Conservation (phyloP, 257 asterid species). For the Capsicum chinense region DNA sequence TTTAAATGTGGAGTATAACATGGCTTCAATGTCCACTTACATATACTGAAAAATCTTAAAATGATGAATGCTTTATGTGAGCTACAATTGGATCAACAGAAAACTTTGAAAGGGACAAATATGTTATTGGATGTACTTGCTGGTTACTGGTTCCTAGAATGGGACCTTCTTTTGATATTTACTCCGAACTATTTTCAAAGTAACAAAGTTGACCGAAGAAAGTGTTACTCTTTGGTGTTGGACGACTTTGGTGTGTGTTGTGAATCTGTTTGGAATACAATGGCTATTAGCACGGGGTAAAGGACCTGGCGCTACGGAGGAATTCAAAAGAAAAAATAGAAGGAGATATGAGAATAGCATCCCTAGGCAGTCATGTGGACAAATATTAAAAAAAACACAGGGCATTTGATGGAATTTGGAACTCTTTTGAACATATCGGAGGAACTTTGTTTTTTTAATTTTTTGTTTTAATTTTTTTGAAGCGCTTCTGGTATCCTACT, state of each 20-base stretch:
- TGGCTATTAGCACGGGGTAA: neutral
- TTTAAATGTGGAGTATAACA: neutral
- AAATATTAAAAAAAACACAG: neutral
- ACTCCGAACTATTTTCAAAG: neutral
- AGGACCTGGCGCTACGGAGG: neutral
- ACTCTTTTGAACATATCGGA: neutral
- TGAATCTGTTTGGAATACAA: constrained; percentile 6
- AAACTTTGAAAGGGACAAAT: neutral
- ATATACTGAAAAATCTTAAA: neutral
- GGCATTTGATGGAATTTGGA: neutral
- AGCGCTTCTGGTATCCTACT: neutral
- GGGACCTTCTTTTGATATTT: neutral
- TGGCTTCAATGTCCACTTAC: neutral
- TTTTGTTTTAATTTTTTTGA: neutral
- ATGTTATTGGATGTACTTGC: neutral
- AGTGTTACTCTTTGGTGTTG: neutral
- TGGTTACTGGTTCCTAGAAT: neutral
- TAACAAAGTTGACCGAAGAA: constrained; percentile 12
- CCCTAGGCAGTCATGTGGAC: constrained; percentile 1
- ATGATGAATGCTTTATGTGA: neutral
- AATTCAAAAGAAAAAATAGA: neutral
- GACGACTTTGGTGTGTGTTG: neutral
- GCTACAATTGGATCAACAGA: neutral
- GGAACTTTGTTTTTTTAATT: neutral
- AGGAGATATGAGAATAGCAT: neutral